These are phyloP conservation scores for Plasmodium cynomolgi DNA, from an alignment of 169 alveolate species.

Conservation along the genomic window DNA sequence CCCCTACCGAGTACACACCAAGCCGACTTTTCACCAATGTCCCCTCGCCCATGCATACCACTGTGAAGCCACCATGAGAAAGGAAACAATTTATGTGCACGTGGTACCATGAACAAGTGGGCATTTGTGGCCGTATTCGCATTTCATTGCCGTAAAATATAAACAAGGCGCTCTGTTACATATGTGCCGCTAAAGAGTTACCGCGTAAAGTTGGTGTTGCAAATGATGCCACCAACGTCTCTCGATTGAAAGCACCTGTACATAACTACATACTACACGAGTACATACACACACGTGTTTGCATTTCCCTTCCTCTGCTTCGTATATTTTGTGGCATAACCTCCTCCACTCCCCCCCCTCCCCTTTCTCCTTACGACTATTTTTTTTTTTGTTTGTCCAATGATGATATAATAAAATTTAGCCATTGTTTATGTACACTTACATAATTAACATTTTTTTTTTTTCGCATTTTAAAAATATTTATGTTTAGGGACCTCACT, in stretches of 20 bases:
- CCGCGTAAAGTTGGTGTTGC: not conserved
- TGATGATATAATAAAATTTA: conserved; percentile 31
- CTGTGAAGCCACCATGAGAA: not conserved
- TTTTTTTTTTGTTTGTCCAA: conserved; percentile 53
- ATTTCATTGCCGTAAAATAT: not conserved
- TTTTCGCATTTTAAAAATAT: conserved; percentile 7
- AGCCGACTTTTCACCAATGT: not conserved
- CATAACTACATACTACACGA: not conserved
- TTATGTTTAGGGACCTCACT: not conserved
- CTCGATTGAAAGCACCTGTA: not conserved
- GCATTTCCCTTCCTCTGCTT: not conserved
- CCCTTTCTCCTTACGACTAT: not conserved
- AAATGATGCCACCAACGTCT: not conserved
- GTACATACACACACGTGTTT: not conserved
- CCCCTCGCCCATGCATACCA: not conserved
- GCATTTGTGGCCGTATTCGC: not conserved
- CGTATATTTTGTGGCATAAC: not conserved
- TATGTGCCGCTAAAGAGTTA: not conserved
- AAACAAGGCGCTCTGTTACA: not conserved
- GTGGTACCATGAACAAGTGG: not conserved
- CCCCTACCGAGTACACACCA: not conserved
- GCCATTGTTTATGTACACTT: not conserved
- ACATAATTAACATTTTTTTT: conserved; percentile 32
- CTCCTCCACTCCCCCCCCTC: not conserved
- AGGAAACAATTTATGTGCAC: not conserved